phyloP scores from a whole-genome alignment of 1,284 basidiomycete genomes.

The Uromyces viciae-fabae region DNA sequence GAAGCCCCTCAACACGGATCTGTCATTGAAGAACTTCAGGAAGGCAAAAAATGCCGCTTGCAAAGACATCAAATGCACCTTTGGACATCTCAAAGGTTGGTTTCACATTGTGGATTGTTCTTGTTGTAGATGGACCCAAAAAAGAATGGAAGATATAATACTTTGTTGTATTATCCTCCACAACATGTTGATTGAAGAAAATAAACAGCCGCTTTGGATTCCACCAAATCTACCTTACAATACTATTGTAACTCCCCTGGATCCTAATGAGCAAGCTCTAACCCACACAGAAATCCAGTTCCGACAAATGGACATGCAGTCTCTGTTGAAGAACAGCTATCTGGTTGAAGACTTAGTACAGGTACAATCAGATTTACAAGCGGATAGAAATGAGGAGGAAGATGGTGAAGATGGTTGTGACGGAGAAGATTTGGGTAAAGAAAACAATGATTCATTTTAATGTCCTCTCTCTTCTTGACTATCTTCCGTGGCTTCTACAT shows the following conservation, averaged over 20 bases:
- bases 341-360: too few relatives aligned
- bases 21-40: not conserved
- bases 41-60: not conserved
- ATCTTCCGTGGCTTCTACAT: not conserved
- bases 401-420: not conserved
- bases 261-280: not conserved
- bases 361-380: not conserved
- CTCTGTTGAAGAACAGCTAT: too few relatives aligned
- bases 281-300: not conserved
- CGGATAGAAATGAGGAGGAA: not conserved
- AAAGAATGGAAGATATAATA: not conserved
- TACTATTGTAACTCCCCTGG: not conserved
- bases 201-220: not conserved
- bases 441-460: not conserved
- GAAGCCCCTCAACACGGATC: not conserved
- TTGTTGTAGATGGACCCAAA: not conserved
- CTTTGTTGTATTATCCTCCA: not conserved
- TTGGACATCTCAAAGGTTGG: not conserved
- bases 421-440: not conserved
- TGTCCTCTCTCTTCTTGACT: not conserved
- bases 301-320: too few relatives aligned
- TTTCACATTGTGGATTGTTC: not conserved
- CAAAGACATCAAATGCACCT: not conserved
- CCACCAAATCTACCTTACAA: not conserved
- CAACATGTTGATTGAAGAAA: not conserved